Percentiles rank a stretch among this genome's conserved stretches.
phyloP scores from a whole-genome alignment of 1,284 basidiomycete species.

The Sporisorium exsertum region DNA sequence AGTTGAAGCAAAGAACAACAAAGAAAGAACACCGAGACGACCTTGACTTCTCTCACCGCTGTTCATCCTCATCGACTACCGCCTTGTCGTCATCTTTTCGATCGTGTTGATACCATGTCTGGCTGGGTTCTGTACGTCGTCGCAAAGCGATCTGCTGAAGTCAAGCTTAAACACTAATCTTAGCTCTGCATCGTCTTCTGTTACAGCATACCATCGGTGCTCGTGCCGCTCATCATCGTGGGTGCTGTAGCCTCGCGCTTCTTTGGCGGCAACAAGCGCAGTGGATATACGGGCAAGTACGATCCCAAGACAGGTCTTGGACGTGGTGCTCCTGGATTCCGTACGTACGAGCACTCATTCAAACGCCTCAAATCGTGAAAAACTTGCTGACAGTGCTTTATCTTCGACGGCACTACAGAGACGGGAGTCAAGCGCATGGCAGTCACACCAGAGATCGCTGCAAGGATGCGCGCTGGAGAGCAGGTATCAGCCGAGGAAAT shows the following conservation, averaged over 20 bases:
- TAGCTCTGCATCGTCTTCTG: neutral
- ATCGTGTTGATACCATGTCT: constrained; percentile 17
- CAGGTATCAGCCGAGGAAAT: constrained; percentile 62
- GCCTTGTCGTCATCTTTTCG: neutral
- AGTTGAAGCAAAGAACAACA: no score
- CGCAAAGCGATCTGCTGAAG: neutral
- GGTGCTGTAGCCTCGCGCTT: constrained; percentile 47
- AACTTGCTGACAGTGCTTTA: constrained; percentile 24
- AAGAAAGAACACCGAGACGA: neutral
- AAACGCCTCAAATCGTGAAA: no score
- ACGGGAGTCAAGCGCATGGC: constrained; percentile 60
- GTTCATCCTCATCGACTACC: neutral
- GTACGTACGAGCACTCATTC: constrained; percentile 21
- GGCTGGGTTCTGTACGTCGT: constrained; percentile 46
- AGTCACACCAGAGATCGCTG: constrained; percentile 62
- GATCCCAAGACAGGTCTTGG: constrained; percentile 65
- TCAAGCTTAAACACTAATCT: neutral
- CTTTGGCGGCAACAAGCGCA: constrained; percentile 22
- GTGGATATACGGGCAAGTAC: constrained; percentile 50
- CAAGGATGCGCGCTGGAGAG: constrained; percentile 63
- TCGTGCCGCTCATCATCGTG: constrained; percentile 51
- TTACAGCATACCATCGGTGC: constrained; percentile 49
- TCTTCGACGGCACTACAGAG: constrained; percentile 20
- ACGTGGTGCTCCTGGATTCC: constrained; percentile 64
- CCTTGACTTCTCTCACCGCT: neutral